These are phyloP conservation scores for Talaromyces ruber DNA, from an alignment of 495 filamentous ascomycete genomes.

Conservation along the genomic window DNA sequence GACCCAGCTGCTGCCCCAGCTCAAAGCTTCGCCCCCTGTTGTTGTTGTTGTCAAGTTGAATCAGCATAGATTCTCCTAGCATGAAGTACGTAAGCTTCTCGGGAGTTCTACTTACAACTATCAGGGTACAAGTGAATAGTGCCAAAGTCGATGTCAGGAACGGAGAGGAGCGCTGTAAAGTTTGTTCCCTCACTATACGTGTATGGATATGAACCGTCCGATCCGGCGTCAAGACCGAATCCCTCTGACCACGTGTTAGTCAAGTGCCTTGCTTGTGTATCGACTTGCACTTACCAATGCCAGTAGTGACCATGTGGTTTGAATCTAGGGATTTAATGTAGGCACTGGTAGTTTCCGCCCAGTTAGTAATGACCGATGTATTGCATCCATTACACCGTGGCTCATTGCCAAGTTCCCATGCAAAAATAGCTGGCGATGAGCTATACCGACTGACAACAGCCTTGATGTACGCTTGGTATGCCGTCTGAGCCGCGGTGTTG, in stretches of 20 bases:
- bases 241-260: constrained; percentile 3
- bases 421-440: constrained; percentile 47
- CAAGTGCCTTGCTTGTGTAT: background rate
- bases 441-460: constrained; percentile 52
- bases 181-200: constrained; percentile 48
- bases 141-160: constrained; percentile 50
- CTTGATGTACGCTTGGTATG: constrained; percentile 53
- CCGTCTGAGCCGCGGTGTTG: constrained; percentile 37
- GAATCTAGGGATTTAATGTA: constrained; percentile 55
- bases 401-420: constrained; percentile 64
- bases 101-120: background rate
- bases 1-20: constrained; percentile 52
- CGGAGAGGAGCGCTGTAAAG: constrained; percentile 44
- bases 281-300: constrained; percentile 29
- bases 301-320: constrained; percentile 53
- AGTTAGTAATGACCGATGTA: constrained; percentile 46
- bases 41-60: no score
- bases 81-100: background rate
- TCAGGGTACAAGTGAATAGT: constrained; percentile 52
- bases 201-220: constrained; percentile 46
- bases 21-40: constrained; percentile 27
- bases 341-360: constrained; percentile 46
- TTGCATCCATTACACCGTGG: constrained; percentile 54
- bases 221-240: constrained; percentile 26
- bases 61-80: constrained; percentile 1